Evolutionary conservation across 2,329 filamentous ascomycete species (phyloP), one percentile per base, ranked within the genome.

Genomic region (Claviceps arundinis): DNA sequence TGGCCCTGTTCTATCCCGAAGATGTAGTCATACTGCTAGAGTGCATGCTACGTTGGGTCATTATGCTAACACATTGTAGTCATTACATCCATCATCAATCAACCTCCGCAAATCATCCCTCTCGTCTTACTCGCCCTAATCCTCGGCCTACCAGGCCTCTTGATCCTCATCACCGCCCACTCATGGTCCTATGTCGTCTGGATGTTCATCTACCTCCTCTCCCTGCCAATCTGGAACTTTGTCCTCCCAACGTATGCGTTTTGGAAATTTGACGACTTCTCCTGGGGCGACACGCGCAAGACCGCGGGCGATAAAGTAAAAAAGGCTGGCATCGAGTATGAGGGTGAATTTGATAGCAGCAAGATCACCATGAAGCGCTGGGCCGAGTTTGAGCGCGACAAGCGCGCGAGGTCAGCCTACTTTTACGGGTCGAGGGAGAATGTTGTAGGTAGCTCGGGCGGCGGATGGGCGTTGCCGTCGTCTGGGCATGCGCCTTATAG

Each of bases 211-310:
- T 98, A 98, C 68, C 80, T 98, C 17, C 51, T 90, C 46, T 95
- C 93, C 1, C 81, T 98, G 1, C 94, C 94, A 0, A 79, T 98
- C 53, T 98, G 93, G 93, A 98, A 98, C 70, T 95, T 98, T 66
- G 77, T 98, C 40, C 81, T 98, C 8, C 93, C 93, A 0, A 81
- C 81, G 7, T 98, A 98, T 65, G 86, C 93, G 3, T 98, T 91
- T 75, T 98, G 93, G 93, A 97, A 98, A 72, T 98, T 98, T 66
- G 93, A 98, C 67, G 93, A 98, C 73, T 98, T 98, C 75, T 95
- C 87, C 53, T 98, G 93, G 93, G 93, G 93, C 63, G 94, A 98
- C 57, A 98, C 93, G 52, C 82, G 93, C 56, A 95, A 97, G 80
- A 95, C 91, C 42, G 87, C 84, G 0, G 90, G 90, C 30, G 91